Evolutionary conservation across 345 rosid species (phyloP), one percentile per base, ranked within the genome.

Genomic region (Isatis tinctoria): DNA sequence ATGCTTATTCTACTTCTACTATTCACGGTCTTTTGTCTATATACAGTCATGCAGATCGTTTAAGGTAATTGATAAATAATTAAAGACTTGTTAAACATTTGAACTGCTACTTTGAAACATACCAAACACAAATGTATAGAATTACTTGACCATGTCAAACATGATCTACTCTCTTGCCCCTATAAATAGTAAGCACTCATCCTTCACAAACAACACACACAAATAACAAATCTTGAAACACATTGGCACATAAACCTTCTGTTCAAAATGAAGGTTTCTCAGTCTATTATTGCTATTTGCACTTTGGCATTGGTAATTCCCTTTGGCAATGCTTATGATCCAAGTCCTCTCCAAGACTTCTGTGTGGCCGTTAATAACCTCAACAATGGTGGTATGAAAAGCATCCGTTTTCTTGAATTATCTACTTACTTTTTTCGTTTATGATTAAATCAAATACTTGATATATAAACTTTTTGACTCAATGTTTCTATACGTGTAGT

Each of bases 291-390:
- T 6, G 6, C 32, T 56, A 2, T 56, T 27, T 8, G 24, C 18
- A 69, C 43, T 32, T 26, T 69, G 30, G 64, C 64, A 17, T 28
- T 69, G 41, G 64, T 43, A 43, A 4, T 52, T 18, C 26, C 70
- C 14, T 39, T 64, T 30, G 22, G 37, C 11, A 41, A 14, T 18
- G 64, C 76, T 41, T 63, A 63, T 41, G 76, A 73, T 53, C 76
- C 76, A 43, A 64, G 70, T 53, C 70, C 76, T 13, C 56, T 73
- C 6, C 76, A 73, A 63, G 70, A 73, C 36, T 73, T 73, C 41
- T 73, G 76, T 53, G 76, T 73, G 9, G 76, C 64, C 27, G 11
- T 73, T 53, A 7, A 17, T 2, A 11, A 53, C 57, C 76, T 64
- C 37, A 64, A 73, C 2, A 64, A 64, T 41, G 76, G 76, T 53